These are phyloP conservation scores for Tetrahymena borealis DNA, from an alignment of 73 alveolate genomes.

Conservation along the genomic window DNA sequence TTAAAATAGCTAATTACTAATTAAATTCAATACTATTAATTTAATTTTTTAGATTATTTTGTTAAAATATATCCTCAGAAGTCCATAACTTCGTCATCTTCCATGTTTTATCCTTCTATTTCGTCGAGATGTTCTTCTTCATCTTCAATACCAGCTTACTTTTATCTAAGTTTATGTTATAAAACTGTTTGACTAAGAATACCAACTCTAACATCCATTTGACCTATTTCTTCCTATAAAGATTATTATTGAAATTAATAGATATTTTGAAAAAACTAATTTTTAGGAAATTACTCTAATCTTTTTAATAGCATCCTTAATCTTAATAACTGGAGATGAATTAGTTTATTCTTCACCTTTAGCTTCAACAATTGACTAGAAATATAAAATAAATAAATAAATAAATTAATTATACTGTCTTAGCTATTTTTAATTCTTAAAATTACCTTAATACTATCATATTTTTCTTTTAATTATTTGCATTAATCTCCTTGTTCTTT, in stretches of 20 bases:
- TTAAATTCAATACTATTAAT: too few relatives aligned
- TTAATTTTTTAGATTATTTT: too few relatives aligned
- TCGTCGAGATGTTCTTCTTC: not conserved
- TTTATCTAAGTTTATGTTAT: not conserved
- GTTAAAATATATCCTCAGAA: too few relatives aligned
- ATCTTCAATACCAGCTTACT: not conserved
- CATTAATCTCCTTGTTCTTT: slow-evolving; percentile 29
- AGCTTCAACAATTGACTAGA: slow-evolving; percentile 14
- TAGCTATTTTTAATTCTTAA: not conserved
- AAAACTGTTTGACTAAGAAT: slow-evolving; percentile 26
- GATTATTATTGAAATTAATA: not conserved
- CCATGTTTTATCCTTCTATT: not conserved
- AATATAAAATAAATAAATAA: not conserved
- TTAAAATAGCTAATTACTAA: too few relatives aligned
- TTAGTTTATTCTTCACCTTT: slow-evolving; percentile 37
- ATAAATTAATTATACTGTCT: not conserved
- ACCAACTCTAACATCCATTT: slow-evolving; percentile 44
- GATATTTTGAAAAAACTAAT: not conserved
- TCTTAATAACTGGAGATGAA: slow-evolving; percentile 36
- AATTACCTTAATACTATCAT: not conserved
- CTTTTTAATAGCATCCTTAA: slow-evolving; percentile 28
- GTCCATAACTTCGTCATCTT: not conserved
- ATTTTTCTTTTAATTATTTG: slow-evolving; percentile 20
- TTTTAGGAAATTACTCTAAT: slow-evolving; percentile 5
- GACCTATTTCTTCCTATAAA: slow-evolving; percentile 25